Conservation (phyloP, 495 filamentous ascomycete genomes). For the Penicillium nucicola region DNA sequence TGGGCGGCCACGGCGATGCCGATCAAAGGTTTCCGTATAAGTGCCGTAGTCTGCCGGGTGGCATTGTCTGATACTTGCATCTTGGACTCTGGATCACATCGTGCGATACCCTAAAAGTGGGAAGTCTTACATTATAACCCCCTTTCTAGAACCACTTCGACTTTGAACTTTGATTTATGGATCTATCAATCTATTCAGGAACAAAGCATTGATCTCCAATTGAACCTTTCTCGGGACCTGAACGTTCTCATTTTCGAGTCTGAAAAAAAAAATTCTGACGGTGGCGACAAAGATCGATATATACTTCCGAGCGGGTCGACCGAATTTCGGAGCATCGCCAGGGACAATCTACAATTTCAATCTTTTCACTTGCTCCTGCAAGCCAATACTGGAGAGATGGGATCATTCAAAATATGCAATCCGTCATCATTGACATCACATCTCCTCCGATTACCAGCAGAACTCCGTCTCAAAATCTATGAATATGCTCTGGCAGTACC, state of each 20-base stretch:
- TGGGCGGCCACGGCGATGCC: not conserved
- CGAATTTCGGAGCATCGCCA: not conserved
- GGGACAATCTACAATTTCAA: not conserved
- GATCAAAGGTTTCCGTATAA: not conserved
- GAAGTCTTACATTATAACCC: too few species aligned
- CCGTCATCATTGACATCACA: constrained; percentile 1
- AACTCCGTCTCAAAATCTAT: constrained; percentile 43
- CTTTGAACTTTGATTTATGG: too few species aligned
- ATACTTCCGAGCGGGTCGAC: constrained; percentile 1
- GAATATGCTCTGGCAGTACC: constrained; percentile 34
- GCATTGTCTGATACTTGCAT: too few species aligned
- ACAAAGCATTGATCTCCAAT: not conserved
- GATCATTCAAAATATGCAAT: not conserved
- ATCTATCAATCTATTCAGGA: too few species aligned
- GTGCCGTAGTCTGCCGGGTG: too few species aligned
- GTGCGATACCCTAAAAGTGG: too few species aligned
- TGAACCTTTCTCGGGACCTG: not conserved
- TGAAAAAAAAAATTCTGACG: constrained; percentile 1
- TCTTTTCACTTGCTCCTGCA: not conserved
- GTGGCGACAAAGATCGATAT: constrained; percentile 1
- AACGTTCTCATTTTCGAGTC: not conserved
- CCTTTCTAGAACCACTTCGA: too few species aligned
- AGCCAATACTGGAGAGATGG: not conserved
- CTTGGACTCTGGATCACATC: too few species aligned
- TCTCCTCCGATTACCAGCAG: constrained; percentile 32